Evolutionary conservation across 495 filamentous ascomycete genomes (phyloP), one percentile per base, ranked within the genome.

Genomic region (Saxophila tyrrhenica): DNA sequence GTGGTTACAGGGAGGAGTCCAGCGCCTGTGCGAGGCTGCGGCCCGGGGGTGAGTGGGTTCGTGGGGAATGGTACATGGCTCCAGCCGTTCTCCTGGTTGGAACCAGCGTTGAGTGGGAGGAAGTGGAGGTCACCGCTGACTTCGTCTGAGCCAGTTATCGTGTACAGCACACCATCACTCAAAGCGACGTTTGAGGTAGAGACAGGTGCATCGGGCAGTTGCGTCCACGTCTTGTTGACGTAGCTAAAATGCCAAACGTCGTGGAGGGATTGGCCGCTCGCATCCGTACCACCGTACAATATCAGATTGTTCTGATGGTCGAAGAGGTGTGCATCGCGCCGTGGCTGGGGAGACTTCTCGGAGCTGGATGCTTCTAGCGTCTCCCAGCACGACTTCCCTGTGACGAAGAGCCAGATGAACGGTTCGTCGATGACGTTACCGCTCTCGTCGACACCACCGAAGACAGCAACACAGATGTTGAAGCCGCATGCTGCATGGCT

Each of bases 211-310:
- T 61, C 51, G 1, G 76, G 70, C 7, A 78, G 62, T 19, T 63
- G 56, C 1, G 71, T 73, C 76, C 76, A 80, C 0, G 61, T 67
- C 9, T 54, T 60, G 16, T 62, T 54, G 16, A 57, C 52, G 38
- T 70, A 69, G 50, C 73, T 65, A 58, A 75, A 78, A 50, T 70
- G 62, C 75, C 76, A 78, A 32, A 66, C 66, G 48, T 77, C 74
- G 2, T 60, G 67, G 20, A 67, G 17, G 2, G 56, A 47, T 9
- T 47, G 52, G 5, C 53, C 58, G 15, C 46, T 50, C 8, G 64
- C 54, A n/a, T 62, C 57, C 15, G 54, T 58, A 3, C 74, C 74
- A 22, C 73, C 72, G 54, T 71, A 55, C 1, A 74, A 55, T 17
- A 78, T 48, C n/a, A 78, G 56, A 19, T 71, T 73, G 51, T 55